Conservation (phyloP, 2,329 filamentous ascomycete species). For the Fusarium solani-melongenae region DNA sequence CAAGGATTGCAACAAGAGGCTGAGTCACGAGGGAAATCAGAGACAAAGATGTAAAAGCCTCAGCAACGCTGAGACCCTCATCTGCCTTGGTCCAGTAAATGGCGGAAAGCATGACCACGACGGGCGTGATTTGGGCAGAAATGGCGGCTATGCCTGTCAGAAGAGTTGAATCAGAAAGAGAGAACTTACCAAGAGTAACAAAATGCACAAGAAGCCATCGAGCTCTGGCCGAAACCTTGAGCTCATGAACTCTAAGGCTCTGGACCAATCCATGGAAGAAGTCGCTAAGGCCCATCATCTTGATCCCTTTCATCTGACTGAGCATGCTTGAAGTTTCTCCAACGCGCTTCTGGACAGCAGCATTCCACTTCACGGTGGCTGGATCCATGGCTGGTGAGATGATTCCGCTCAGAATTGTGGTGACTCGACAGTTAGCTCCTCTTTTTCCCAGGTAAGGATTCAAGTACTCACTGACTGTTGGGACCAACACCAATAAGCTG, state of each 20-base stretch:
- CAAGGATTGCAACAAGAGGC: conserved; percentile 48
- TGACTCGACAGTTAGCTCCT: conserved; percentile 25
- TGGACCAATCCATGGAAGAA: conserved; percentile 49
- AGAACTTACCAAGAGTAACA: conserved; percentile 43
- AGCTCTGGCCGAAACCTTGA: conserved; percentile 52
- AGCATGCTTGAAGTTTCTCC: conserved; percentile 54
- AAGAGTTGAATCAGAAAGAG: fast-evolving
- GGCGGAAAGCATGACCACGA: conserved; percentile 48
- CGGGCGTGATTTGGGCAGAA: conserved; percentile 45
- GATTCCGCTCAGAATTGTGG: conserved; percentile 30
- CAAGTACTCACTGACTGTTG: conserved; percentile 39
- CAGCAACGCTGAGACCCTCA: conserved; percentile 45
- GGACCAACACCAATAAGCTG: conserved; percentile 43
- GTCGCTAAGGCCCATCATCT: conserved; percentile 56
- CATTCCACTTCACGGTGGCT: conserved; percentile 52
- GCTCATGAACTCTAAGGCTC: conserved; percentile 49
- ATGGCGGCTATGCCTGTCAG: conserved; percentile 35
- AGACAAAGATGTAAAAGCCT: conserved; percentile 51
- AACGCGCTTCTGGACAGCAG: conserved; percentile 54
- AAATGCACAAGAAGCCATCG: conserved; percentile 49
- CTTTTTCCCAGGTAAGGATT: too few species aligned
- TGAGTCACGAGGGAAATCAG: conserved; percentile 48
- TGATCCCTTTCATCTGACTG: conserved; percentile 55
- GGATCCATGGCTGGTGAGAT: conserved; percentile 46
- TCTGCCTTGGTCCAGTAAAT: conserved; percentile 48